Percentiles rank a stretch among this genome's conserved stretches.
phyloP scores from a whole-genome alignment of 2,329 filamentous ascomycete genomes.

The Myriangium duriaei region DNA sequence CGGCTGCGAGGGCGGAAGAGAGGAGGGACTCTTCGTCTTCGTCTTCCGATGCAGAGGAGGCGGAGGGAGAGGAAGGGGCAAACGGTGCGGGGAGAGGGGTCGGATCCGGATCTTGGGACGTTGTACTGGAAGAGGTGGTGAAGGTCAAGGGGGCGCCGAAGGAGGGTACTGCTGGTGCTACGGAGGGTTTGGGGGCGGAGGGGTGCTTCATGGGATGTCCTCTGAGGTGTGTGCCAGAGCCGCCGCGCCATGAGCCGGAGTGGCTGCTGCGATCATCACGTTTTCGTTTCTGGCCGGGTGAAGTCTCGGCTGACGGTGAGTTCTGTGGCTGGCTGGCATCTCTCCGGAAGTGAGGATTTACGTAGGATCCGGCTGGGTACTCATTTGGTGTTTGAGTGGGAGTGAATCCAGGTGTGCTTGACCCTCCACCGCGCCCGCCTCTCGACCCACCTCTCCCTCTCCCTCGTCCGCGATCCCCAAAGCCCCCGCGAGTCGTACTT shows the following conservation, averaged over 20 bases:
- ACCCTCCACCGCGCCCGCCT: conserved; percentile 12
- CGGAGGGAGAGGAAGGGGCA: not conserved
- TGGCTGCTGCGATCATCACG: conserved; percentile 5
- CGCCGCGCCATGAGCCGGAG: not conserved
- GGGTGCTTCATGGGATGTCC: conserved; percentile 13
- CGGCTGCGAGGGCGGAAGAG: conserved; percentile 20
- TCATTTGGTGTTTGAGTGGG: not conserved
- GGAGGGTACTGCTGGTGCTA: conserved; percentile 22
- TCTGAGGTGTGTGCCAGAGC: no score
- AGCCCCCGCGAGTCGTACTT: conserved; percentile 12
- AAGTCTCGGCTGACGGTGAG: not conserved
- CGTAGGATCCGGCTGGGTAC: conserved; percentile 19
- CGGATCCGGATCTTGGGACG: not conserved
- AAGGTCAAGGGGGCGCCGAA: conserved; percentile 19
- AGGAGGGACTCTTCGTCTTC: conserved; percentile 54
- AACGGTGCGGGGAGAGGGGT: not conserved
- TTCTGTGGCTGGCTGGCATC: not conserved
- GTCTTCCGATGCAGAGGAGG: conserved; percentile 50
- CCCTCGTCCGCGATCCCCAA: conserved; percentile 23
- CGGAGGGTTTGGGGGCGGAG: conserved; percentile 9
- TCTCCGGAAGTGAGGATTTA: conserved; percentile 20
- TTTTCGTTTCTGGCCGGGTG: conserved; percentile 23
- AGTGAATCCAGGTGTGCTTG: not conserved
- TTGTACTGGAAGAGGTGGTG: conserved; percentile 7
- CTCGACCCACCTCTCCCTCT: conserved; percentile 12